Percentiles rank a stretch among this genome's conserved stretches.
Evolutionary conservation across 2,329 filamentous ascomycete species (phyloP).

Genomic region (Claviceps capensis): DNA sequence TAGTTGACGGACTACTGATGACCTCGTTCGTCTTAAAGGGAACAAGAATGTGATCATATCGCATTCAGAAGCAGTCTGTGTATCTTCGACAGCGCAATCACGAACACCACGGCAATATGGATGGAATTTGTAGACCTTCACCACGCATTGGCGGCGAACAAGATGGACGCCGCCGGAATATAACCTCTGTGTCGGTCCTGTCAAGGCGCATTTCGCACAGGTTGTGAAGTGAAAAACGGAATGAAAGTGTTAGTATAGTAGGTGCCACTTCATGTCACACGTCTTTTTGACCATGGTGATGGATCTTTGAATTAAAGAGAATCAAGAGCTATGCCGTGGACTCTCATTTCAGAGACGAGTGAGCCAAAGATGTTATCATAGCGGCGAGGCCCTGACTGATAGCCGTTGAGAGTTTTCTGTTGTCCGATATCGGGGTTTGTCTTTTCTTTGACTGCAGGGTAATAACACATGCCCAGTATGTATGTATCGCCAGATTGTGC

Average conservation of each 20-base stretch:
- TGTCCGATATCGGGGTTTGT: too few relatives aligned
- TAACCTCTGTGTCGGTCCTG: not conserved
- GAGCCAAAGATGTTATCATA: too few relatives aligned
- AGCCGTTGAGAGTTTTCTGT: too few relatives aligned
- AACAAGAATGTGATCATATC: not conserved
- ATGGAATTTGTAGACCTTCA: not conserved
- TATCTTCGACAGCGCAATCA: not conserved
- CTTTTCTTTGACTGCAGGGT: too few relatives aligned
- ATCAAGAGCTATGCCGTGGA: too few relatives aligned
- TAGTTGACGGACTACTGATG: not conserved
- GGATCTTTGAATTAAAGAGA: too few relatives aligned
- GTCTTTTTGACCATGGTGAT: not conserved
- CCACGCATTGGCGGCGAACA: not conserved
- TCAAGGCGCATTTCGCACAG: not conserved
- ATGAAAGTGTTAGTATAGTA: not conserved
- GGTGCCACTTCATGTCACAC: not conserved
- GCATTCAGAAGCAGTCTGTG: not conserved
- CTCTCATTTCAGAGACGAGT: too few relatives aligned
- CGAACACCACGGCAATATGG: conserved; percentile 1
- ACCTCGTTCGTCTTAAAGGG: not conserved
- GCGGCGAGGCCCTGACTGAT: too few relatives aligned
- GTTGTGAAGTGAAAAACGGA: not conserved
- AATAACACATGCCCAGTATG: too few relatives aligned
- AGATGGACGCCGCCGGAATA: not conserved
- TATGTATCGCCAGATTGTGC: too few relatives aligned